phyloP scores from a whole-genome alignment of 2,329 filamentous ascomycete species.

The Septoria linicola region DNA sequence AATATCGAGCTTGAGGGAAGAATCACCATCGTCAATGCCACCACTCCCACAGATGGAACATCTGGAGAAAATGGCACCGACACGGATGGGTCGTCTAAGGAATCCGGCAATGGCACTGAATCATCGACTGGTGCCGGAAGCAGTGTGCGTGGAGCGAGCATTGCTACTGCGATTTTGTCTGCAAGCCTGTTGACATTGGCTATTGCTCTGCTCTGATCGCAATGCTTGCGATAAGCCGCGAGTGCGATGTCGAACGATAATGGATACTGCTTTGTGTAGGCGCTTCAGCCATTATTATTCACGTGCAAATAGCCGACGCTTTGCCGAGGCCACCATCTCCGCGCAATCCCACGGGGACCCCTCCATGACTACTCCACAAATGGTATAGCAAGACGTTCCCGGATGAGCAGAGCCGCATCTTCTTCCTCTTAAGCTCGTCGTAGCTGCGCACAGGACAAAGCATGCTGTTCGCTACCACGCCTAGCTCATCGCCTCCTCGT shows the following conservation, averaged over 20 bases:
- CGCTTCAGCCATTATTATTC: conserved; percentile 2
- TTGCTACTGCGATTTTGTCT: not conserved
- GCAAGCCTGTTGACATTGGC: not conserved
- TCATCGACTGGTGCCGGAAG: not conserved
- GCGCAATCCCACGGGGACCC: conserved; percentile 1
- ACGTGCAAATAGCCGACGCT: conserved; percentile 11
- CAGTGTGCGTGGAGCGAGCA: not conserved
- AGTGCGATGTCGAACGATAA: not conserved
- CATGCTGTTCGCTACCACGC: conserved; percentile 1
- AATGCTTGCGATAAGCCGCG: no score
- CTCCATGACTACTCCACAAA: not conserved
- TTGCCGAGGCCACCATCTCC: conserved; percentile 6
- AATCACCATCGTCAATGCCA: conserved; percentile 40
- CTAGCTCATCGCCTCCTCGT: conserved; percentile 8
- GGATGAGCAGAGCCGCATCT: conserved; percentile 6
- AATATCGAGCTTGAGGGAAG: conserved; percentile 52
- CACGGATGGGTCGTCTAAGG: not conserved
- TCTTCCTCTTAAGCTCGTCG: not conserved
- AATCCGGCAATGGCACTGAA: not conserved
- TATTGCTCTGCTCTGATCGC: not conserved
- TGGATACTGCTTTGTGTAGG: not conserved
- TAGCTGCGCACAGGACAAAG: not conserved
- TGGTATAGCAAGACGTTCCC: not conserved
- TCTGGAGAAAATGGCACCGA: conserved; percentile 6
- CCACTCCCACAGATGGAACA: conserved; percentile 11